Conservation (phyloP, 345 rosid species). For the Brassica napus region Da-Ae NC_063452.1:63894001-63894500, state of each 20-base stretch:
- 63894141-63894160: too few relatives aligned
- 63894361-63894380: constrained; percentile 63
- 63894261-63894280: not conserved
- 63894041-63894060: too few relatives aligned
- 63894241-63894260: not conserved
- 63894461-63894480: not conserved
- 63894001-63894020: too few relatives aligned
- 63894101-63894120: too few relatives aligned
- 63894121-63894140: too few relatives aligned
- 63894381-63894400: constrained; percentile 58
- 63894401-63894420: not conserved
- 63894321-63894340: constrained; percentile 58
- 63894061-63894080: too few relatives aligned
- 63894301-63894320: constrained; percentile 62
- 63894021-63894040: too few relatives aligned
- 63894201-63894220: constrained; percentile 98
- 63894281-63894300: constrained; percentile 59
- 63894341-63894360: constrained; percentile 61
- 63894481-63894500: too few relatives aligned
- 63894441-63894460: constrained; percentile 5
- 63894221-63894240: not conserved
- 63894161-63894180: too few relatives aligned
- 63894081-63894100: too few relatives aligned
- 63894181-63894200: constrained; percentile 94
- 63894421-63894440: not conserved